Base-by-base conservation (phyloP, 2,329 filamentous ascomycete species). In the Pseudocercospora fuligena region DNA sequence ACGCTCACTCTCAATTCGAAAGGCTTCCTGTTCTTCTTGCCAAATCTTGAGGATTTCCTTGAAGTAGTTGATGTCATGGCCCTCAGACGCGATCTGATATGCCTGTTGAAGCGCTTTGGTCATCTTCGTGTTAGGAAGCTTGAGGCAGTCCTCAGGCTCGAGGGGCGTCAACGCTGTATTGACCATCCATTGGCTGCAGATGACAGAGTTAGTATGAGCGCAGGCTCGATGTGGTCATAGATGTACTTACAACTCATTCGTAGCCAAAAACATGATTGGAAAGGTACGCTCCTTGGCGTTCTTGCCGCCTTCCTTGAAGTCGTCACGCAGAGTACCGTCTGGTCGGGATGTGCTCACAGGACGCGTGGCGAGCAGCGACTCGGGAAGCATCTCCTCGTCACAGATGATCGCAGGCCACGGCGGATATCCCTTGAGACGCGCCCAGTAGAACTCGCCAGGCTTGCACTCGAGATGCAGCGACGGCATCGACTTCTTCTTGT, bases 351-450 rank as follows among this genome's bases (percentile, higher is more conserved):
- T 93, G 53, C 92, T 93, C 61, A 97, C 92, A 8, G 94, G 95
- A 68, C 95, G 90, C 54, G 87, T 87, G 74, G 86, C 91, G 63
- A 96, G 81, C 25, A 99, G 86, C 14, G 86, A 88, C 65, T 89
- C 85, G 1, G 95, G 94, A 21, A 99, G 88, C 90, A 99, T 98
- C 69, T 90, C 89, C 79, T 99, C 94, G 77, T 97, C 93, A 78
- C 92, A 95, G 73, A 99, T 89, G 77, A 99, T 92, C 63, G 93
- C 90, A 16, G 95, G 95, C 95, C 95, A 99, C 46, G 92, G 90
- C 33, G 95, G 92, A 80, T 92, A 97, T 67, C 94, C 95, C 85
- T 96, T 97, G 80, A 99, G 89, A 79, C 94, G 92, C 70, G 96
- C 93, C 77, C 97, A 89, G 81, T 91, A 98, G 81, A 94, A 91